Conservation (phyloP, 2,329 filamentous ascomycete genomes). For the Claviceps sp. region DNA sequence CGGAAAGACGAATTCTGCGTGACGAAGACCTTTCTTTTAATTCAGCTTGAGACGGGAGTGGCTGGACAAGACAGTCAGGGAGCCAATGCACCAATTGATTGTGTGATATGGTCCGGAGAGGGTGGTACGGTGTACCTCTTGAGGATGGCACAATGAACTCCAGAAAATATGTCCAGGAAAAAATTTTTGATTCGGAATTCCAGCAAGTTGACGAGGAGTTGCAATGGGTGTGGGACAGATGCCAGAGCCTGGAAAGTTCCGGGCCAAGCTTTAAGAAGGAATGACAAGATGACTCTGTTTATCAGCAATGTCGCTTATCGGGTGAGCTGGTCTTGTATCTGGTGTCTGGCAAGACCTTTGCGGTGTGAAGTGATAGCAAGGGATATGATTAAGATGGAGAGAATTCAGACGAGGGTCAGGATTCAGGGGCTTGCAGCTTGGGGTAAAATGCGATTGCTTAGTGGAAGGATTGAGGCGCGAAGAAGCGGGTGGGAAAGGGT, state of each 20-base stretch:
- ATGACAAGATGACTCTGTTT: not conserved
- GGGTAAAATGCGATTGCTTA: not conserved
- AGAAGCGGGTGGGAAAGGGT: not conserved
- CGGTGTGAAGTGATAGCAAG: not conserved
- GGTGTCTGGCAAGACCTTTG: not conserved
- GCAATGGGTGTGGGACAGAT: not conserved
- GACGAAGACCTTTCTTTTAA: too few relatives aligned
- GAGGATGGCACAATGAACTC: not conserved
- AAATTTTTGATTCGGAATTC: not conserved
- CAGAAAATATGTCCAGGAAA: not conserved
- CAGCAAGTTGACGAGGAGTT: not conserved
- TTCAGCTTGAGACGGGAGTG: too few relatives aligned
- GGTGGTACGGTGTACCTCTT: not conserved
- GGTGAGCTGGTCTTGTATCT: not conserved
- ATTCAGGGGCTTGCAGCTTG: conserved; percentile 1
- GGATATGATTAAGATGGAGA: not conserved
- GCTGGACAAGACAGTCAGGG: not conserved
- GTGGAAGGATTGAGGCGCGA: not conserved
- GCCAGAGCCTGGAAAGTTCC: not conserved
- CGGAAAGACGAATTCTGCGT: not conserved
- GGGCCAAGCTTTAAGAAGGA: not conserved
- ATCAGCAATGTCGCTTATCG: not conserved
- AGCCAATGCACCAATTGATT: not conserved
- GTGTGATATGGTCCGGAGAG: not conserved
- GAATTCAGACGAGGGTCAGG: conserved; percentile 1